Base-by-base conservation (phyloP, 192 early-diverging fungal genomes). In the Linnemannia exigua region DNA sequence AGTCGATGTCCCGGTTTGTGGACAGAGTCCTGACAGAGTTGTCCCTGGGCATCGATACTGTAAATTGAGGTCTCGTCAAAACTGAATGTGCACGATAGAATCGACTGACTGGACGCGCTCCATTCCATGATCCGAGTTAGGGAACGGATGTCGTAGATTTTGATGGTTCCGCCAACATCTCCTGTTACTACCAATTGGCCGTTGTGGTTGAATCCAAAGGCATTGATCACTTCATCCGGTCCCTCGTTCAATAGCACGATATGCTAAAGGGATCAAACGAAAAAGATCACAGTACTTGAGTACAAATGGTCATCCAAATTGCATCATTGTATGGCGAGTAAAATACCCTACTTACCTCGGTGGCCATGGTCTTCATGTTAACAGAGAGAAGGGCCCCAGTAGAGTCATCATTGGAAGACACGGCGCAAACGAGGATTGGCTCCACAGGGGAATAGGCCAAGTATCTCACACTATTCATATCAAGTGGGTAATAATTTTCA, bases 61-160 rank as follows among this genome's bases (percentile, higher is more conserved):
- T 87, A 90, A 48, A 92, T 91, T 0, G 89, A 89, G 25, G 89
- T 93, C 72, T 93, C 92, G 68, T 93, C 92, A 88, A 93, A 93
- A 63, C 91, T 93, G 70, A 92, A 93, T 38, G 88, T 90, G 33
- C 91, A 90, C 3, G 88, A 89, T 61, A 90, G 87, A 16, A 90
- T 80, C 41, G 88, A 68, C 15, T 80, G 73, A 28, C 70, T 51
- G 7, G 87, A 82, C n/a, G 82, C 74, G 31, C 83, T 87, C 92
- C 92, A 93, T 33, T 92, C 88, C 85, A 92, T 90, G 52, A 93
- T 93, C 15, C 82, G 72, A n/a, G 82, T 86, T 41, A 93, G 78
- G 2, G 89, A 90, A 41, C 90, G 83, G 22, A 90, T 87, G 76
- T 93, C 92, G 73, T 91, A 91, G 47, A 93, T 87, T 14, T 79